phyloP scores from a whole-genome alignment of 2,329 filamentous ascomycete species.

The Microcera coccophila region DNA sequence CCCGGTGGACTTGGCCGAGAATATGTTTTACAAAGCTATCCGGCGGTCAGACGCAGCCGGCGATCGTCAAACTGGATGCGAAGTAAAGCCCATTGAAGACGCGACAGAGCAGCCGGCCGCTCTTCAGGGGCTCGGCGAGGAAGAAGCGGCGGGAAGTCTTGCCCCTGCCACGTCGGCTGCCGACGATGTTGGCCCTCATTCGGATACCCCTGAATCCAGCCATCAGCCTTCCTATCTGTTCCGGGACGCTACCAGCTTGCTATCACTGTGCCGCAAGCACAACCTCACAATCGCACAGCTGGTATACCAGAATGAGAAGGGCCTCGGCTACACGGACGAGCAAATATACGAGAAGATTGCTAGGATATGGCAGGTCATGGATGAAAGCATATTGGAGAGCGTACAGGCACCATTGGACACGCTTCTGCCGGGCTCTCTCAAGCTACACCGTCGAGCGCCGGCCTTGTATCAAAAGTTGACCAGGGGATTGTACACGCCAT shows the following conservation, averaged over 20 bases:
- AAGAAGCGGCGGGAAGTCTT: constrained; percentile 2
- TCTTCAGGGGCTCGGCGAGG: constrained; percentile 8
- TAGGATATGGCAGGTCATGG: constrained; percentile 51
- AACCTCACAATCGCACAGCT: constrained; percentile 50
- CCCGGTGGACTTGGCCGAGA: constrained; percentile 48
- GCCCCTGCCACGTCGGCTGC: constrained; percentile 3
- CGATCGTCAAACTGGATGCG: constrained; percentile 42
- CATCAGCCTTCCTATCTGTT: constrained; percentile 45
- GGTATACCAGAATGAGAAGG: constrained; percentile 51
- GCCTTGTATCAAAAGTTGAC: constrained; percentile 43
- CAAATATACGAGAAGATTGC: constrained; percentile 46
- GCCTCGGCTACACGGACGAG: constrained; percentile 47
- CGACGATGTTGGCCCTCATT: constrained; percentile 13
- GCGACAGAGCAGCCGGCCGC: constrained; percentile 7
- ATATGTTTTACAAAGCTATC: constrained; percentile 51
- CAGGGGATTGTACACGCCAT: constrained; percentile 42
- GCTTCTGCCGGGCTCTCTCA: constrained; percentile 44
- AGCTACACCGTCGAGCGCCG: constrained; percentile 45
- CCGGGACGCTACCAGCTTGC: constrained; percentile 43
- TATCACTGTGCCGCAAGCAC: constrained; percentile 46
- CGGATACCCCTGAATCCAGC: constrained; percentile 12
- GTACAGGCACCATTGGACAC: constrained; percentile 43
- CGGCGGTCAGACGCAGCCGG: constrained; percentile 43
- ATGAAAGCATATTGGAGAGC: constrained; percentile 47
- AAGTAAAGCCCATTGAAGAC: constrained; percentile 36